phyloP scores from a whole-genome alignment of 1,284 basidiomycete species.

The Macrocystidia cucumis region DNA sequence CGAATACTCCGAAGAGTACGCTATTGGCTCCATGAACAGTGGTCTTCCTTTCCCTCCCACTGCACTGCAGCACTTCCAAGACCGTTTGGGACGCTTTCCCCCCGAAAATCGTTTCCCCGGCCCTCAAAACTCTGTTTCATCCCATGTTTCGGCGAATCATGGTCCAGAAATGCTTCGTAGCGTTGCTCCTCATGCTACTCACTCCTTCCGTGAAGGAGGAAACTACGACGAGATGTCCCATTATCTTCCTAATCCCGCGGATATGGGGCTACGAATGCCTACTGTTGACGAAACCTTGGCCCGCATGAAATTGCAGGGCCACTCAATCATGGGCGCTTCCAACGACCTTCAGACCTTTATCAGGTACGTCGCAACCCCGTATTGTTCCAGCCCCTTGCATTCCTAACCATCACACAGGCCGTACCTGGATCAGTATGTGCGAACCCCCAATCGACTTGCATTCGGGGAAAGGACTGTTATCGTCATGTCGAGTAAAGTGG shows the following conservation, averaged over 20 bases:
- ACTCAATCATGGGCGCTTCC: constrained; percentile 48
- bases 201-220: constrained; percentile 42
- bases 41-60: constrained; percentile 38
- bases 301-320: constrained; percentile 53
- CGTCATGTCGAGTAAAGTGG: constrained; percentile 94
- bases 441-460: constrained; percentile 78
- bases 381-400: constrained; percentile 10
- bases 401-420: constrained; percentile 37
- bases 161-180: constrained; percentile 50
- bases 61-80: constrained; percentile 46
- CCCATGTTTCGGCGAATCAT: constrained; percentile 36
- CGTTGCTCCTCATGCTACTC: constrained; percentile 62
- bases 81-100: constrained; percentile 47
- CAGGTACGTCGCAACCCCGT: constrained; percentile 38
- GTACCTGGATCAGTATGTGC: constrained; percentile 78
- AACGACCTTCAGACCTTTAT: constrained; percentile 76
- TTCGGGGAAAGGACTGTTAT: constrained; percentile 92
- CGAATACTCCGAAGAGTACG: constrained; percentile 59
- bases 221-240: constrained; percentile 50
- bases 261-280: constrained; percentile 46
- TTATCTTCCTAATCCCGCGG: constrained; percentile 49
- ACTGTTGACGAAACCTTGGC: constrained; percentile 54
- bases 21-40: constrained; percentile 36
- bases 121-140: constrained; percentile 37
- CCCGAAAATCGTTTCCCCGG: constrained; percentile 40